Percentiles rank a stretch among this genome's conserved stretches.
Evolutionary conservation across 192 early-diverging fungal species (phyloP).

Genomic region (Backusella liffmaniae): DNA sequence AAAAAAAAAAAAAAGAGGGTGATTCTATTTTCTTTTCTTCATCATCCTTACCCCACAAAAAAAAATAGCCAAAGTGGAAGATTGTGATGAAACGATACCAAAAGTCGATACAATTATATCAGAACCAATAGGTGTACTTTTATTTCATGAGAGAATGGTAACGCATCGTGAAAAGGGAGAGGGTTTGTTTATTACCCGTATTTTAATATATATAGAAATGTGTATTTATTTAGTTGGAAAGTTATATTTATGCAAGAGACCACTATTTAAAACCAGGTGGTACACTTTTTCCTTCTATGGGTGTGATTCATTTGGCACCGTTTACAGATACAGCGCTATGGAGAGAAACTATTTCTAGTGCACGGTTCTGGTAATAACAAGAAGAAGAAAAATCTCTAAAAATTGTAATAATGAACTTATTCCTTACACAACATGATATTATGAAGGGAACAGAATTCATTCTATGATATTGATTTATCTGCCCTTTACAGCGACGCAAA

Average conservation of each 20-base stretch:
- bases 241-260: slow-evolving; percentile 83
- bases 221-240: slow-evolving; percentile 61
- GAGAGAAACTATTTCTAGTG: slow-evolving; percentile 92
- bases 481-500: slow-evolving; percentile 79
- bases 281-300: slow-evolving; percentile 85
- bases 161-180: neutral
- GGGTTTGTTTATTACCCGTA: neutral
- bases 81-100: slow-evolving; percentile 64
- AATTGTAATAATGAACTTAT: neutral
- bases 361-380: slow-evolving; percentile 60
- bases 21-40: neutral
- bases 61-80: slow-evolving; percentile 83
- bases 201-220: neutral
- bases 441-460: slow-evolving; percentile 70
- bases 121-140: slow-evolving; percentile 95
- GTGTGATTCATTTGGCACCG: slow-evolving; percentile 89
- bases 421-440: neutral
- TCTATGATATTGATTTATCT: slow-evolving; percentile 92
- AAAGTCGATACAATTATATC: slow-evolving; percentile 94
- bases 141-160: slow-evolving; percentile 97
- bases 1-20: neutral
- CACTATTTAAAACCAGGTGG: slow-evolving; percentile 92
- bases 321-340: slow-evolving; percentile 75
- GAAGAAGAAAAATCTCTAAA: neutral
- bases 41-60: neutral